Evolutionary conservation across 768 basidiomycete genomes (phyloP).

Genomic region (Suillus fuscotomentosus): DNA sequence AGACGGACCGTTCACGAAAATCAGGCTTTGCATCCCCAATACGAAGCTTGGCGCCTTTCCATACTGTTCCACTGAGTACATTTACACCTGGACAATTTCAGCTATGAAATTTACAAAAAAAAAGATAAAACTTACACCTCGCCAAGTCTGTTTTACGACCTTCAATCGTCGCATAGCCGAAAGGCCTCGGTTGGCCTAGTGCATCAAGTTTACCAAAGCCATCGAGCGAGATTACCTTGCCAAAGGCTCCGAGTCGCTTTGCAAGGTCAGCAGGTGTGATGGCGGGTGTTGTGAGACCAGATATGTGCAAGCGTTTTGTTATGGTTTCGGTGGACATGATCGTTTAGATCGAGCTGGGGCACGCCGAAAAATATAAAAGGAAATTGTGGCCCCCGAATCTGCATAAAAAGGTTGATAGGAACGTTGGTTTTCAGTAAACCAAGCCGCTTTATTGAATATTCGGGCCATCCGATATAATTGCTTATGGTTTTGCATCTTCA

Average conservation of each 20-base stretch:
- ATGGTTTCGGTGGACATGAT: conserved; percentile 3
- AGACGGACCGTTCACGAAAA: conserved; percentile 55
- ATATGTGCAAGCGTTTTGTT: conserved; percentile 68
- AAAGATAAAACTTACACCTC: conserved; percentile 51
- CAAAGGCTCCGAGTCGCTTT: conserved; percentile 61
- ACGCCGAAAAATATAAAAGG: too few relatives aligned
- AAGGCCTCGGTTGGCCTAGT: conserved; percentile 65
- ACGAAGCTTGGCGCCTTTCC: conserved; percentile 85
- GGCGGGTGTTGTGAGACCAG: conserved; percentile 71
- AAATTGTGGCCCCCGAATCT: too few relatives aligned
- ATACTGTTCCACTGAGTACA: conserved; percentile 74
- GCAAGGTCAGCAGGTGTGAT: conserved; percentile 58
- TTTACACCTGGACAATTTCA: conserved; percentile 54
- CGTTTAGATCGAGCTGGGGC: too few relatives aligned
- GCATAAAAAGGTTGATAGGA: too few relatives aligned
- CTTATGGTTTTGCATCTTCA: too few relatives aligned
- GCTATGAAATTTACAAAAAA: neutral
- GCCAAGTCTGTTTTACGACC: conserved; percentile 56
- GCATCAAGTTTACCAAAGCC: conserved; percentile 66
- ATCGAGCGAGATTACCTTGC: conserved; percentile 64
- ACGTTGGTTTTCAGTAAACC: too few relatives aligned
- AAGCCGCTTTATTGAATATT: too few relatives aligned
- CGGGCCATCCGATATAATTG: too few relatives aligned
- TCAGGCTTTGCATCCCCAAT: conserved; percentile 84
- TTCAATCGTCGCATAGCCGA: conserved; percentile 73